Evolutionary conservation across 1,139 yeast species (phyloP).

Genomic region (Debaryomyces subglobosus): DNA sequence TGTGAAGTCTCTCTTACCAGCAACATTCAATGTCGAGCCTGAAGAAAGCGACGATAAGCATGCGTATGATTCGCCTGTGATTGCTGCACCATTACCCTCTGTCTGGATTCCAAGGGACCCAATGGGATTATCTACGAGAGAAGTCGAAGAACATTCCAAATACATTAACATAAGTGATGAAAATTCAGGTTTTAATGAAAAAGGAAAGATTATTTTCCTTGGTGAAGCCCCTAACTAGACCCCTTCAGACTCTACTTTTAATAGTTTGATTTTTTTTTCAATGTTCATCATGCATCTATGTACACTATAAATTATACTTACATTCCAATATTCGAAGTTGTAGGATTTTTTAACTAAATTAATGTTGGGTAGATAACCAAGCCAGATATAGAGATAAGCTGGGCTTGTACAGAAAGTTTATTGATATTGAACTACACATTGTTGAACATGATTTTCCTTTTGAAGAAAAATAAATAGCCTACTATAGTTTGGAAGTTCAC

Average conservation of each 20-base stretch:
- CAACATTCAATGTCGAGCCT: slow-evolving; percentile 38
- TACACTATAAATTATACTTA: not conserved
- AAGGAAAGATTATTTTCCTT: slow-evolving; percentile 55
- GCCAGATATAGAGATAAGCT: no score
- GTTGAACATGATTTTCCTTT: no score
- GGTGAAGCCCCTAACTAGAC: slow-evolving; percentile 59
- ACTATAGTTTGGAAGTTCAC: no score
- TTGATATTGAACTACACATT: no score
- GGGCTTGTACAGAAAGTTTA: no score
- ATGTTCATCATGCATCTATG: not conserved
- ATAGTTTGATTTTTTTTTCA: not conserved
- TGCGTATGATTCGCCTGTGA: slow-evolving; percentile 73
- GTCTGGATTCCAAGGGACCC: slow-evolving; percentile 91
- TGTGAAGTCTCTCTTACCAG: slow-evolving; percentile 59
- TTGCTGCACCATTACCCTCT: slow-evolving; percentile 63
- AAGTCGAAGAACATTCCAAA: slow-evolving; percentile 53
- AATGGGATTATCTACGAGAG: slow-evolving; percentile 70
- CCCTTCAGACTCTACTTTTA: not conserved
- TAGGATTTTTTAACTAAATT: not conserved
- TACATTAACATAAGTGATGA: slow-evolving; percentile 60
- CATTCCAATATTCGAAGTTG: not conserved
- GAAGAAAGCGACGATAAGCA: slow-evolving; percentile 35
- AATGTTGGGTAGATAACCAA: no score
- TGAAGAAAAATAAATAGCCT: no score
- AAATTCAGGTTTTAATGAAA: slow-evolving; percentile 63